Evolutionary conservation across 2,329 filamentous ascomycete genomes (phyloP), one percentile per base, ranked within the genome.

Genomic region (Didymellaceae sp.): DNA sequence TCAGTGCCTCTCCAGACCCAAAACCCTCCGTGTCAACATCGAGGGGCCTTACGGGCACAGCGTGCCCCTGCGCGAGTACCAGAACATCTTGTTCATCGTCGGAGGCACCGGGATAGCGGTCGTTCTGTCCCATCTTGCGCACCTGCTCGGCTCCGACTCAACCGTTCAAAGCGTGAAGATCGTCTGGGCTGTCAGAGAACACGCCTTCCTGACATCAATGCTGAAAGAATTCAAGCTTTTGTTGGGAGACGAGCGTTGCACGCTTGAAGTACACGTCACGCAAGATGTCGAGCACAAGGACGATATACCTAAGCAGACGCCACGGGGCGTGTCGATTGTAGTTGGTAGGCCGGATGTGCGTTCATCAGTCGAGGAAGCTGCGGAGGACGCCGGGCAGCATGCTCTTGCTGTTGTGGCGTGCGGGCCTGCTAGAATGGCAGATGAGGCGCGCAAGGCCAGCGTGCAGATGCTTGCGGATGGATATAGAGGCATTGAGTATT

Each of bases 11-110:
- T 20, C 57, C 11, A 52, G 55, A 24, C 59, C 64, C 10, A 66
- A 63, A 13, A 61, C 63, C 4, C 58, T 73, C 3, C 72, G 59
- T 1, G 68, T 81, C 31, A 71, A 81, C 3, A 60, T 82, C 8
- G 80, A 82, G 62, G 80, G 80, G 0, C 79, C 80, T 0, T 82
- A 82, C 48, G 79, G 79, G 4, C 66, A 75, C 22, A 63, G 64
- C 4, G 67, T 72, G 5, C 74, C 76, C 1, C 59, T 81, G 0
- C 73, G 71, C 44, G 65, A 60, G 5, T 81, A 76, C 55, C 72
- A 65, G 2, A 68, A 65, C 39, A 54, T 76, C 5, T 46, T 77
- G 1, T 68, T 74, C 18, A 32, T 74, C 3, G 70, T 67, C 2
- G 71, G 71, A 17, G 72, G 72, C 11, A 72, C 70, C 1, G 72